Evolutionary conservation across 441 rosid genomes (phyloP), one percentile per base, ranked within the genome.

Genomic region (Brassica balearica): DNA sequence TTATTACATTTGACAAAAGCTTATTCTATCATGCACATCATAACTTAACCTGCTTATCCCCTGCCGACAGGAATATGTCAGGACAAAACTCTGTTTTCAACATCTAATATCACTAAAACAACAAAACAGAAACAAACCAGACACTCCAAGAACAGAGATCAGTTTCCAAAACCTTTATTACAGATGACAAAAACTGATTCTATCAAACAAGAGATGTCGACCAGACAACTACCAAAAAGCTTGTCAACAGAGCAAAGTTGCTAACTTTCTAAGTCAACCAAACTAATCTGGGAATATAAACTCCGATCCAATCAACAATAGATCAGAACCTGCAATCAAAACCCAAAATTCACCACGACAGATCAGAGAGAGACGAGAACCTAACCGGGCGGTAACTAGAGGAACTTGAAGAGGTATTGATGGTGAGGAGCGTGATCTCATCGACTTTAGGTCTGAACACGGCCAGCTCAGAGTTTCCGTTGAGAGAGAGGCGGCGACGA

Each of bases 71-170:
- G 27, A 15, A 51, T 25, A 17, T 64, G 9, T 12, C 36, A 41
- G 4, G 55, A 7, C 62, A 72, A 65, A 46, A 59, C 73, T 78
- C 65, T 67, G 22, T 58, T 67, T 56, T 14, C 53, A 55, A 36
- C 66, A 22, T 65, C 72, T 20, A 43, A 29, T 65, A 6, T 65
- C 66, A 38, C 61, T 65, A 20, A 22, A 71, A 70, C 34, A 38
- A 29, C 36, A 38, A 14, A 41, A 32, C 71, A 74, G 56, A 74
- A 53, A 34, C 9, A 4, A 65, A 22, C 19, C 23, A 41, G 1
- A 78, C 23, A 38, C 6, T 66, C 14, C 23, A 51, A 60, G 12
- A 78, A 59, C 27, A 12, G 23, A 68, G 23, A 34, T 14, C 11
- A 22, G 4, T 38, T 19, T 38, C 66, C 25, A 41, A 79, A 38